Evolutionary conservation across 345 rosid species (phyloP), one percentile per base, ranked within the genome.

Genomic region (Murraya paniculata): DNA sequence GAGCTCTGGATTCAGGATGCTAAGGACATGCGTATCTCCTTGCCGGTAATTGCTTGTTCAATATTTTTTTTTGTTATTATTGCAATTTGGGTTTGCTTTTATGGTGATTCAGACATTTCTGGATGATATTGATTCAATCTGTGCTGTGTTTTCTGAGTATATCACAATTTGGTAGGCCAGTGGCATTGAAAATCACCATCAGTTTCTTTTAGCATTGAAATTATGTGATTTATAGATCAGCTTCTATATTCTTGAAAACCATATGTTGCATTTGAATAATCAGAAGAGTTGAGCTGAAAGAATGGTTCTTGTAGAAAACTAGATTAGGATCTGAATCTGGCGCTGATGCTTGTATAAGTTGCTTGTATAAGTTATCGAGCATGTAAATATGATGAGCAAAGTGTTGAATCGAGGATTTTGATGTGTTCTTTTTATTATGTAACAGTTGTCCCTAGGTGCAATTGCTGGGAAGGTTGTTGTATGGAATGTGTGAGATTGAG

Each of bases 1-100:
- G 98, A 94, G 84, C 77, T 96, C 67, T 96, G 98, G 99, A 90
- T 96, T 76, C 98, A 91, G 80, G 98, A 96, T 78, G 99, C 98
- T 30, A 83, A 89, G 72, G 85, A 95, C 81, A 90, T 95, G 91
- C 90, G 99, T 16, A 74, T 95, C 65, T 92, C 96, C 0, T 83
- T 95, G 64, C 98, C 99, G 3, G 98, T 91, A 81, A 30, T 79
- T 50, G 2, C 22, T 57, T 82, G 80, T 56, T 45, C 28, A 38
- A 62, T 9, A 11, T 70, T 74, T 33, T 9, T n/a, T 68, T 19
- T n/a, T 68, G 24, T 25, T 30, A 4, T 28, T 48, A 50, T 25
- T 16, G n/a, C 31, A 7, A 28, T 71, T 9, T 71, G 9, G 22
- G 4, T 71, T 71, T 0, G 2, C 56, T 31, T 25, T 6, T 69